Conservation (phyloP, 345 rosid species). For the Hibiscus trionum region DNA sequence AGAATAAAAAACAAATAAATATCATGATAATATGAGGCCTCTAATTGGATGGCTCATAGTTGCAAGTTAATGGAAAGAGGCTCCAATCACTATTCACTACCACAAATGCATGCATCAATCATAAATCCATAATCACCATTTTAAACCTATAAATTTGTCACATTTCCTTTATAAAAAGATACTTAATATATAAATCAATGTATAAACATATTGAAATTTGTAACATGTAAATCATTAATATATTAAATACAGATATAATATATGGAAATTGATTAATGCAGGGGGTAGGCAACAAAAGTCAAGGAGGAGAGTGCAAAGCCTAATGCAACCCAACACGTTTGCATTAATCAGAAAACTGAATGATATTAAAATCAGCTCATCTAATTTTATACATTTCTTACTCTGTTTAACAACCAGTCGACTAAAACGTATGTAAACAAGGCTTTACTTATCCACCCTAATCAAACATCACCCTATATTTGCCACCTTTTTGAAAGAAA, state of each 20-base stretch:
- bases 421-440: no score
- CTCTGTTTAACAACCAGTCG: background rate
- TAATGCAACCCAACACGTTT: background rate
- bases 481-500: no score
- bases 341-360: background rate
- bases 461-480: no score
- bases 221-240: no score
- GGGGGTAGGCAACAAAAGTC: background rate
- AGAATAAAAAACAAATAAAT: background rate
- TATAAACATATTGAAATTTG: no score
- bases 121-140: background rate
- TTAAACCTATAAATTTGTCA: background rate
- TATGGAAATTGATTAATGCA: background rate
- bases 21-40: background rate
- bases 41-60: background rate
- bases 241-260: background rate
- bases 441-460: no score
- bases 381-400: background rate
- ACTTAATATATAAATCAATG: no score
- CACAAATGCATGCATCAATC: constrained; percentile 4
- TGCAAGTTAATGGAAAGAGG: background rate
- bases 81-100: background rate
- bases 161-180: no score
- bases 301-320: background rate
- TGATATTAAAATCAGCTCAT: background rate